Evolutionary conservation across 2,329 filamentous ascomycete species (phyloP).

Genomic region (Aspergillus brasiliensis): DNA sequence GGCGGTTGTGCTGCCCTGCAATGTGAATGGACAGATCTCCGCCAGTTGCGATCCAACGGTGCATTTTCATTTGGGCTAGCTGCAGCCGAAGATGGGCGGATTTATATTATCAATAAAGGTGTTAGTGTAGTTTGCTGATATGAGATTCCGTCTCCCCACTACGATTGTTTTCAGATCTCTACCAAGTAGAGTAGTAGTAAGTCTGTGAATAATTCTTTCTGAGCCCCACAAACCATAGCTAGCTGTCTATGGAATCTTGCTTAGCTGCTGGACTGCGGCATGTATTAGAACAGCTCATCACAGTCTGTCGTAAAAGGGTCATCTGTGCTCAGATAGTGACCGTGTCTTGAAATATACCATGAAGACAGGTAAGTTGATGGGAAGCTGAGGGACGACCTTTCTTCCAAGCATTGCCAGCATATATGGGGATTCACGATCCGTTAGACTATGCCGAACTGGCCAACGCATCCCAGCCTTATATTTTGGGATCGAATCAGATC

Average conservation of each 20-base stretch:
- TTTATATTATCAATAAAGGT: constrained; percentile 6
- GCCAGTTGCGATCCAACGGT: constrained; percentile 24
- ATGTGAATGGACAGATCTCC: constrained; percentile 22
- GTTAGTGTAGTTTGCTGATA: constrained; percentile 16
- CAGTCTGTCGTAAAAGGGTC: too few relatives aligned
- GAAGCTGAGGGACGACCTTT: neutral
- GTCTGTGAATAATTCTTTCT: neutral
- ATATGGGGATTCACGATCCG: neutral
- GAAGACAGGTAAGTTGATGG: neutral
- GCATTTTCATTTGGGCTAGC: constrained; percentile 16
- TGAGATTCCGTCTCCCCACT: constrained; percentile 26
- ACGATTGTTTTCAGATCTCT: constrained; percentile 28
- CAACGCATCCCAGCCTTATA: neutral
- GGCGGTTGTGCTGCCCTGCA: constrained; percentile 13
- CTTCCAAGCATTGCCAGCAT: neutral
- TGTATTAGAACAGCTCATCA: too few relatives aligned
- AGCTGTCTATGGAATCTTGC: neutral
- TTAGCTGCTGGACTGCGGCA: too few relatives aligned
- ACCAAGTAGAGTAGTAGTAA: constrained; percentile 7
- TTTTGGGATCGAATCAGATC: neutral
- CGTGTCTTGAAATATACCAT: neutral
- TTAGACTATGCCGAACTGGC: neutral
- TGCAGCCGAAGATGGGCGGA: constrained; percentile 15
- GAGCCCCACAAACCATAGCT: neutral
- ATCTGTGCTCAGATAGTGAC: neutral